Base-by-base conservation (phyloP, 768 basidiomycete genomes). In the Vishniacozyma victoriae region DNA sequence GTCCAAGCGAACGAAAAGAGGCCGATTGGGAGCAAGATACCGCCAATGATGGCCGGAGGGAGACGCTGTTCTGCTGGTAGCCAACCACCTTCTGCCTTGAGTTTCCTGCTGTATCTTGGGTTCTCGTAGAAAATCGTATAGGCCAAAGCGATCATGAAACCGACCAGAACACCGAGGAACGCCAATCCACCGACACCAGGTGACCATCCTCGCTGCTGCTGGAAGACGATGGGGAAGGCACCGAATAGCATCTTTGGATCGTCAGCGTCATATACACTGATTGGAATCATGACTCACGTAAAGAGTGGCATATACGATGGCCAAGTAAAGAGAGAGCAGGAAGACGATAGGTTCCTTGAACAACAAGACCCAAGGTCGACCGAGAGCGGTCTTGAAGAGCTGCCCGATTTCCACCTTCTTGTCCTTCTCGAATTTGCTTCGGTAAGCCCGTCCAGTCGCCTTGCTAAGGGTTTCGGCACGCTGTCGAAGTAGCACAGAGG, bases 41-140 rank as follows among this genome's bases (percentile, higher is more conserved):
- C 71, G 9, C 70, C 74, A 57, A 75, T 41, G n/a, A 70, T 64
- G 16, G 73, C 69, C 0, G 71, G 57, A 0, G 66, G 70, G 1
- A 76, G 59, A 24, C 75, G 64, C n/a, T 74, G 72, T 47, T 76
- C 75, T 2, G 75, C 73, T 2, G 70, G 60, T 2, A 73, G 70
- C 7, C 59, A 35, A 22, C 73, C 74, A 26, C 62, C 62, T 5
- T 67, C 67, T 33, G 53, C 53, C 46, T 69, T 61, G 29, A 67
- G 55, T 3, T 52, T 59, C 16, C 60, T 54, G 35, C 67, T 50
- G 59, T 75, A 76, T 29, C 63, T 54, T n/a, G 69, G 70, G 55
- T 75, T 73, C 37, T 65, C 64, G 44, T 47, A 59, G 26, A 55
- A 44, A 25, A 63, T 42, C 13, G 57, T 48, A 18, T 68, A 54